A percentile compares a stretch with the other conserved stretches of the same genome.
Evolutionary conservation across 257 asterid genomes (phyloP).

Genomic region (Plantago elongata): DNA sequence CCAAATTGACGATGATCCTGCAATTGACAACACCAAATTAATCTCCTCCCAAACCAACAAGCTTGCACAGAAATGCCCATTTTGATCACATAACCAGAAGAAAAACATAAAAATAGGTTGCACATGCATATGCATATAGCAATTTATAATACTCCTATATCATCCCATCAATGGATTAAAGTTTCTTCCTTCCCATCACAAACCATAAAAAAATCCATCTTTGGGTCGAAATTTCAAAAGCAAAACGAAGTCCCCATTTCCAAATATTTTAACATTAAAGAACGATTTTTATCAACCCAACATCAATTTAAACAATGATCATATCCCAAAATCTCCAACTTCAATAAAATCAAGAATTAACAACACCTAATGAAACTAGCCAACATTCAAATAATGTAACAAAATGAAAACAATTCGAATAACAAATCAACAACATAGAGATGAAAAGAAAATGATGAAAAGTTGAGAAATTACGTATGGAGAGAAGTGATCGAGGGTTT

Average conservation of each 20-base stretch:
- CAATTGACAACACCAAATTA: background rate
- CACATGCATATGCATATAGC: too few species aligned
- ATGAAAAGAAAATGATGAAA: background rate
- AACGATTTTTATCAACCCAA: too few species aligned
- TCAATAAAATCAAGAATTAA: slow-evolving; percentile 9
- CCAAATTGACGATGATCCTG: slow-evolving; percentile 77
- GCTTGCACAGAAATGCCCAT: background rate
- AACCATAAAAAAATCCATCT: too few species aligned
- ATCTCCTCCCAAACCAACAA: background rate
- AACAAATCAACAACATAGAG: background rate
- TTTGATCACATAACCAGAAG: too few species aligned
- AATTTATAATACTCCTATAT: too few species aligned
- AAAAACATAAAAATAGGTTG: too few species aligned
- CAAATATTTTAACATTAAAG: too few species aligned
- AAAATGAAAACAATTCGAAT: background rate
- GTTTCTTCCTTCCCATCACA: too few species aligned
- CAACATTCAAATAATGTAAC: background rate
- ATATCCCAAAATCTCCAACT: background rate
- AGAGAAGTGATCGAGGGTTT: slow-evolving; percentile 87
- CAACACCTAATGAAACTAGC: background rate
- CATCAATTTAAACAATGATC: too few species aligned
- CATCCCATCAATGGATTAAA: too few species aligned
- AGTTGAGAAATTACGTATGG: slow-evolving; percentile 52
- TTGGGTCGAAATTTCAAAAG: too few species aligned
- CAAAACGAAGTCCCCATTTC: too few species aligned